These are phyloP conservation scores for Xylaria multiplex DNA, from an alignment of 2,329 filamentous ascomycete genomes.

Conservation along the genomic window DNA sequence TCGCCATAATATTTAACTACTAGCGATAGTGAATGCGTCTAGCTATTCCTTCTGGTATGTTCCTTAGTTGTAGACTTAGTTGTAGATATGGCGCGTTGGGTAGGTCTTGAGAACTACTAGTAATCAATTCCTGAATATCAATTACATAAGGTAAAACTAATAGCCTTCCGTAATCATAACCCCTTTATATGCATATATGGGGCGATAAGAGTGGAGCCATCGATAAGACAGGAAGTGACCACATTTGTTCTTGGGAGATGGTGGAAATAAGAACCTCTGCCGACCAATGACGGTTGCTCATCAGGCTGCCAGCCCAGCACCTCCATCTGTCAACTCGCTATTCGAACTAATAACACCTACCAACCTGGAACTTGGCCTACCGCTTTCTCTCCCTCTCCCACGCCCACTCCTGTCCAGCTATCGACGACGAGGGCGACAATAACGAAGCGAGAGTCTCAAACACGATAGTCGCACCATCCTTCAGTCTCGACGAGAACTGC, in stretches of 20 bases:
- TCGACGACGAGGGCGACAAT: constrained; percentile 14
- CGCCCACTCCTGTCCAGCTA: background rate
- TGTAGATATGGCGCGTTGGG: too few relatives aligned
- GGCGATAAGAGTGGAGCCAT: constrained; percentile 11
- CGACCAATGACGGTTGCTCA: constrained; percentile 24
- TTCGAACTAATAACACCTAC: constrained; percentile 20
- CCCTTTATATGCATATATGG: constrained; percentile 10
- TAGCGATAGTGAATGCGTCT: too few relatives aligned
- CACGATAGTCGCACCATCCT: background rate
- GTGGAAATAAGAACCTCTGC: constrained; percentile 17
- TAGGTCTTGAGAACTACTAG: too few relatives aligned
- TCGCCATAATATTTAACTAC: too few relatives aligned
- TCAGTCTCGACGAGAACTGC: background rate
- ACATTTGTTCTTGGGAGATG: constrained; percentile 27
- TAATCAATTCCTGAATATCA: too few relatives aligned
- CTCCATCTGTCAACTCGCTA: constrained; percentile 35
- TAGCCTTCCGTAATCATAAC: constrained; percentile 6
- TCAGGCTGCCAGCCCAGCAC: constrained; percentile 27
- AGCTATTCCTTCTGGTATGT: too few relatives aligned
- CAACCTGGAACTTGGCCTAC: constrained; percentile 9
- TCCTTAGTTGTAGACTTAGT: too few relatives aligned
- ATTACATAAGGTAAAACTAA: too few relatives aligned
- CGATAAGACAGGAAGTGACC: constrained; percentile 35
- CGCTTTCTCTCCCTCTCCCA: background rate
- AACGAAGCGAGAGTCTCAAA: background rate